Evolutionary conservation across 352 stramenopile species (phyloP), one percentile per base, ranked within the genome.

Genomic region (Globisporangium paddicum): DNA sequence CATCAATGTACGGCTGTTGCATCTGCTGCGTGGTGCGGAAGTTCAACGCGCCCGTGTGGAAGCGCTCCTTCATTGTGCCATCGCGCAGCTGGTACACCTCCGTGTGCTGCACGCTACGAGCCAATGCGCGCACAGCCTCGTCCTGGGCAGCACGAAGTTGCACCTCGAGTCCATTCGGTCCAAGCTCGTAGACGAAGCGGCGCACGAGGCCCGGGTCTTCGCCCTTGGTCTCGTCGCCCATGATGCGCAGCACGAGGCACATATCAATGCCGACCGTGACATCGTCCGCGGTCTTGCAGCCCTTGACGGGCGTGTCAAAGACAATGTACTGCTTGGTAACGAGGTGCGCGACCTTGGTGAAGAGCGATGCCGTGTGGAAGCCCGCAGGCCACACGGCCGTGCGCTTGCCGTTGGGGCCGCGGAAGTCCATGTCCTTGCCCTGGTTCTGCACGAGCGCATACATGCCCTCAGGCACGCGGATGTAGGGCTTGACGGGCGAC

Each of bases 271-370:
- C 57, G 8, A 96, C 85, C 0, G 82, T 94, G 25, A 97, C 87
- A 60, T 96, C 80, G 64, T 97, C 89, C 0, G 77, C 75, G 1
- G 89, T 96, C 70, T 94, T 94, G 71, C 87, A 96, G 21, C 85
- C 87, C 59, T 96, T 94, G 2, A 97, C 83, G 5, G 84, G 84
- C 5, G 85, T 93, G 62, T 96, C 79, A 50, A 95, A 95, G 14
- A 96, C 75, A 32, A 96, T 87, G 55, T 79, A 88, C 62, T 96
- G 87, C 72, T 94, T 93, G 25, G 87, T 97, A 11, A 97, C 82
- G 10, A 97, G 65, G 48, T 96, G 86, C 0, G 86, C 82, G 14
- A 96, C 79, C 60, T 90, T 90, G 26, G 89, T 86, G 66, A 87
- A 96, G 23, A 81, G 42, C 13, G 72, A 86, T 2, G 82, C 77